A percentile compares a stretch with the other conserved stretches of the same genome.
phyloP scores from a whole-genome alignment of 805 yeast genomes.

The Yarrowia yakushimensis region DNA sequence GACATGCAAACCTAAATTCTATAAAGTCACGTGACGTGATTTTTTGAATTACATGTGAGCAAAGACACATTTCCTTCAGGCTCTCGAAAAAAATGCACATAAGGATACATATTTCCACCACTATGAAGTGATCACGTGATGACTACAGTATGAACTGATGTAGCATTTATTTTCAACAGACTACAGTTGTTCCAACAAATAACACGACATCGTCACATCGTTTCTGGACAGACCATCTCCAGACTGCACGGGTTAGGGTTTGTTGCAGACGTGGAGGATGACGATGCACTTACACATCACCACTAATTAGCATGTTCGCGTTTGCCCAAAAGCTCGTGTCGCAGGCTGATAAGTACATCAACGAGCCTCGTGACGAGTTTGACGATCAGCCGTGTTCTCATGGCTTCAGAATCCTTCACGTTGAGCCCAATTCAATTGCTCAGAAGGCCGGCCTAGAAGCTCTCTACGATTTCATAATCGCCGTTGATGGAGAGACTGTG shows the following conservation, averaged over 20 bases:
- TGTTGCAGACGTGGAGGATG: not conserved
- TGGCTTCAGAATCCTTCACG: constrained; percentile 60
- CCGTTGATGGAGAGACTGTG: constrained; percentile 54
- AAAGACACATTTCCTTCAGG: too few species aligned
- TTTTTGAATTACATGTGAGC: too few species aligned
- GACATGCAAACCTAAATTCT: not conserved
- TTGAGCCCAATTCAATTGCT: constrained; percentile 47
- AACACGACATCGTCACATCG: too few species aligned
- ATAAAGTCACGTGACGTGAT: not conserved
- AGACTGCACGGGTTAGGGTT: constrained; percentile 8
- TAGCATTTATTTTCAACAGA: too few species aligned
- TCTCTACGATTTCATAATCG: constrained; percentile 84
- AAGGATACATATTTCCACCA: too few species aligned
- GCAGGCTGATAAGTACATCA: constrained; percentile 34
- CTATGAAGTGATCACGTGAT: too few species aligned
- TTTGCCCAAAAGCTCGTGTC: constrained; percentile 31
- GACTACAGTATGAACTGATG: too few species aligned
- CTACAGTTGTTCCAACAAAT: too few species aligned
- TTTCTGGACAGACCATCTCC: too few species aligned
- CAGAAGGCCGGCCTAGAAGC: constrained; percentile 62
- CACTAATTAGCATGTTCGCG: constrained; percentile 21
- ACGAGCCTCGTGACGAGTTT: constrained; percentile 33
- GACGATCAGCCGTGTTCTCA: constrained; percentile 30
- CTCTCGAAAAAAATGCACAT: too few species aligned
- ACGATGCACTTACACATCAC: not conserved